Evolutionary conservation across 2,329 filamentous ascomycete species (phyloP).

Genomic region (Ceratocystis diversiconidia): DNA sequence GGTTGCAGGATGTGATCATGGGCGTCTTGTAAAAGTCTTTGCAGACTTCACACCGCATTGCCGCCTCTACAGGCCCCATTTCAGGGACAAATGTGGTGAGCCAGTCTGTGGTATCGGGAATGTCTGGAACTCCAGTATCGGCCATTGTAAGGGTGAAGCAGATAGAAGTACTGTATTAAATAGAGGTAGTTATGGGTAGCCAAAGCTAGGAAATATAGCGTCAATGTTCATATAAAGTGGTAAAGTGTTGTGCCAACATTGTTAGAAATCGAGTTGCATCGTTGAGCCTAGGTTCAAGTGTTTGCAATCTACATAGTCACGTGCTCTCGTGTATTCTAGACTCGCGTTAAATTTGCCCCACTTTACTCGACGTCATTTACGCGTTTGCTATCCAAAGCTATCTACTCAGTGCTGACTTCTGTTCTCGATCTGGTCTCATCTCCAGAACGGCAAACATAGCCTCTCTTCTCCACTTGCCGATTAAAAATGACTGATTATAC

Average conservation of each 20-base stretch:
- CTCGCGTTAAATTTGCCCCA: neutral
- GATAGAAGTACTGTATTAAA: no score
- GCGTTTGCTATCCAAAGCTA: no score
- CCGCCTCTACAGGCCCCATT: conserved; percentile 61
- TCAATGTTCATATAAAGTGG: no score
- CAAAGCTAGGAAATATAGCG: no score
- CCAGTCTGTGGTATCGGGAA: conserved; percentile 79
- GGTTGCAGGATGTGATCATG: conserved; percentile 85
- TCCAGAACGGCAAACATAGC: neutral
- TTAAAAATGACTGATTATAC: conserved; percentile 45
- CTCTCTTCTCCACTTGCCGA: neutral
- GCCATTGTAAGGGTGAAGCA: conserved; percentile 22
- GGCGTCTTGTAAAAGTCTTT: conserved; percentile 94
- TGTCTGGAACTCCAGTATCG: conserved; percentile 28
- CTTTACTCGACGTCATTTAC: neutral
- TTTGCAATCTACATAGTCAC: neutral
- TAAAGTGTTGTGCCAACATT: no score
- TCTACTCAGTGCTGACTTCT: no score
- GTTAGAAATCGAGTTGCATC: no score
- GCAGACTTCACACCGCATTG: conserved; percentile 89
- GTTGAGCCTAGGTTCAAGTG: no score
- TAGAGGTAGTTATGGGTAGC: no score
- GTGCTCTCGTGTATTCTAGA: neutral
- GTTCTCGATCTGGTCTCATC: neutral
- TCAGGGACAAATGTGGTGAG: conserved; percentile 51